phyloP scores from a whole-genome alignment of 179 eudicot species.

The Vitellaria paradoxa region DNA sequence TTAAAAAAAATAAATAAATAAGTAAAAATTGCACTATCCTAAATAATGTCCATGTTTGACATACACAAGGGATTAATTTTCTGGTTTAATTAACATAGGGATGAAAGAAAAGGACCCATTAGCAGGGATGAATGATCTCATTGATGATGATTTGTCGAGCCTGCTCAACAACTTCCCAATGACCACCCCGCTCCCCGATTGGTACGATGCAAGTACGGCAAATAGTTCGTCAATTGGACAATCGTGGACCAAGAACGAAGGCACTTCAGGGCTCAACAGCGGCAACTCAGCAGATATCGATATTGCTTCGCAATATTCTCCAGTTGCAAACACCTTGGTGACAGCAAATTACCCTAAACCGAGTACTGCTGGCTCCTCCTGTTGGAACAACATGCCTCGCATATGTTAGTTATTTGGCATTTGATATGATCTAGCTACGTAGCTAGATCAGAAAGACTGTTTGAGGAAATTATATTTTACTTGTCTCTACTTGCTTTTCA shows the following conservation, averaged over 20 bases:
- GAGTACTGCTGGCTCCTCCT: neutral
- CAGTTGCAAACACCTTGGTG: neutral
- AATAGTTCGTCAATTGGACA: neutral
- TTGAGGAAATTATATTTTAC: neutral
- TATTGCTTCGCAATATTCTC: neutral
- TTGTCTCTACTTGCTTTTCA: neutral
- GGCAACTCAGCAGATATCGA: too few species aligned
- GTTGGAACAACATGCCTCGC: constrained; percentile 24
- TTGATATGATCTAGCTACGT: neutral
- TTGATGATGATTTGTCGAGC: constrained; percentile 39
- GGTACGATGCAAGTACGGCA: constrained; percentile 22
- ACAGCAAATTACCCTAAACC: neutral
- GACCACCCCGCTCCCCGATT: constrained; percentile 27
- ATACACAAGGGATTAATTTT: neutral
- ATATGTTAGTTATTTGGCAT: constrained; percentile 7
- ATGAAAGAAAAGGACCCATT: constrained; percentile 13
- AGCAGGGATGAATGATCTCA: constrained; percentile 21
- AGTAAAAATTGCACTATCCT: too few species aligned
- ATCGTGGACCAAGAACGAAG: neutral
- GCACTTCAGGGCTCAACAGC: neutral
- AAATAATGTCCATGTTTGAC: neutral
- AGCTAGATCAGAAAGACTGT: neutral
- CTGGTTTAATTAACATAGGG: constrained; percentile 13
- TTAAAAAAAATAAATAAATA: too few species aligned
- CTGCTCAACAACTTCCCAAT: constrained; percentile 39